Evolutionary conservation across 2,329 filamentous ascomycete genomes (phyloP).

Genomic region (Colletotrichum higginsianum): DNA sequence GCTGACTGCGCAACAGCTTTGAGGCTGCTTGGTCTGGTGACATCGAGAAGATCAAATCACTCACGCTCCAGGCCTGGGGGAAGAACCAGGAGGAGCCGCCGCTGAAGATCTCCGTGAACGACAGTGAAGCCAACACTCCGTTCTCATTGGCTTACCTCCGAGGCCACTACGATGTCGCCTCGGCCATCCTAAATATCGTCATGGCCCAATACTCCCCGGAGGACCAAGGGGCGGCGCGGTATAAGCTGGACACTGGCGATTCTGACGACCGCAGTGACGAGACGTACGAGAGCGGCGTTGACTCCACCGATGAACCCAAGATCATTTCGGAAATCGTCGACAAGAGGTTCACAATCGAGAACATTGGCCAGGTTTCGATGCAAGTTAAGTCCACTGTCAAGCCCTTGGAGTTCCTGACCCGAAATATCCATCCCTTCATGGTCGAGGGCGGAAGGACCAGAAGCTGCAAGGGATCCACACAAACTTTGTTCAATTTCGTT

Average conservation of each 20-base stretch:
- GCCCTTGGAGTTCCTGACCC: conserved; percentile 68
- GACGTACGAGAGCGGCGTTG: conserved; percentile 51
- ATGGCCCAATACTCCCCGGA: conserved; percentile 76
- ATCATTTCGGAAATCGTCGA: conserved; percentile 72
- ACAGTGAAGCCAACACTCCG: conserved; percentile 67
- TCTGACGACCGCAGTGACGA: conserved; percentile 53
- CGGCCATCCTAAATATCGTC: conserved; percentile 78
- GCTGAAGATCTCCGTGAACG: conserved; percentile 74
- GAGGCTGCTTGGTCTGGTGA: conserved; percentile 83
- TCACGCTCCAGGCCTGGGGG: conserved; percentile 75
- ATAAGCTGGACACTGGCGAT: conserved; percentile 58
- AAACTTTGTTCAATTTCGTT: conserved; percentile 59
- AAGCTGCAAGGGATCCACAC: conserved; percentile 42
- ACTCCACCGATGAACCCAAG: conserved; percentile 56
- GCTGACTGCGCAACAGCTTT: conserved; percentile 64
- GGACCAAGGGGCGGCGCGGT: conserved; percentile 66
- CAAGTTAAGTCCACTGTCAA: conserved; percentile 76
- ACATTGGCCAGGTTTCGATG: conserved; percentile 78
- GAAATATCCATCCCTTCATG: conserved; percentile 53
- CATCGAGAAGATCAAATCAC: conserved; percentile 73
- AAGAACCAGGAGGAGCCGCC: conserved; percentile 68
- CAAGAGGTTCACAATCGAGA: conserved; percentile 81
- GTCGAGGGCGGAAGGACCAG: conserved; percentile 50
- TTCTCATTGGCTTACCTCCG: conserved; percentile 79
- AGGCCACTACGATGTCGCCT: conserved; percentile 76